Evolutionary conservation across 2,329 filamentous ascomycete genomes (phyloP), one percentile per base, ranked within the genome.

Genomic region (Alternaria triticina): DNA sequence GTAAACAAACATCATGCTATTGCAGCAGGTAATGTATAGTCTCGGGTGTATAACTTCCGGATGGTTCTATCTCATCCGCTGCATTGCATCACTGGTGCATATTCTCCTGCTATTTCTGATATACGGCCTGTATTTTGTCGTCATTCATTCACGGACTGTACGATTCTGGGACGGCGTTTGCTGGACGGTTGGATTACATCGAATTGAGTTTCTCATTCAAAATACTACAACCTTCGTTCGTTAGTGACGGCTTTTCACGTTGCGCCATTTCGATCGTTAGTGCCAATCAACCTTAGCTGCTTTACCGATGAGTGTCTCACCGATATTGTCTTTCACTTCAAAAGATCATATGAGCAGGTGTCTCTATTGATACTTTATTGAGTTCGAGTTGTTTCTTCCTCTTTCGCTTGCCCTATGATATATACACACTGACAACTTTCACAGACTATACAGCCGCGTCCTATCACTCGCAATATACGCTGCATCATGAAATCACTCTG

Each of bases 11-110:
- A 65, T 59, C 52, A 47, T 62, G 57, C 65, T 62, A 65, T 25
- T 64, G 63, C 62, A 61, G 70, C 70, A 67, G 62, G 64, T 78
- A 77, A 78, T 78, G 73, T 77, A 65, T 78, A 77, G 67, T 77
- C 66, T 62, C 47, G 61, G 59, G 61, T 71, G 69, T 65, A 70
- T 57, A 67, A 45, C 55, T 57, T 62, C 56, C 52, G 33, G 59
- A 54, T 50, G 27, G 44, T 59, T 68, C 27, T 49, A 43, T 57
- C 62, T 28, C 55, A 40, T 74, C 72, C 70, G 59, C 55, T 73
- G 72, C 68, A 58, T 64, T 76, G 66, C 71, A 70, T 70, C 64
- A 71, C 62, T 70, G 57, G 43, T 55, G 46, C 44, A 56, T 50
- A 28, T 56, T 60, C 49, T 44, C 58, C 51, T 50, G 46, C 57